A percentile compares a stretch with the other conserved stretches of the same genome.
phyloP scores from a whole-genome alignment of 2,329 filamentous ascomycete species.

The Pseudonectria buxi region DNA sequence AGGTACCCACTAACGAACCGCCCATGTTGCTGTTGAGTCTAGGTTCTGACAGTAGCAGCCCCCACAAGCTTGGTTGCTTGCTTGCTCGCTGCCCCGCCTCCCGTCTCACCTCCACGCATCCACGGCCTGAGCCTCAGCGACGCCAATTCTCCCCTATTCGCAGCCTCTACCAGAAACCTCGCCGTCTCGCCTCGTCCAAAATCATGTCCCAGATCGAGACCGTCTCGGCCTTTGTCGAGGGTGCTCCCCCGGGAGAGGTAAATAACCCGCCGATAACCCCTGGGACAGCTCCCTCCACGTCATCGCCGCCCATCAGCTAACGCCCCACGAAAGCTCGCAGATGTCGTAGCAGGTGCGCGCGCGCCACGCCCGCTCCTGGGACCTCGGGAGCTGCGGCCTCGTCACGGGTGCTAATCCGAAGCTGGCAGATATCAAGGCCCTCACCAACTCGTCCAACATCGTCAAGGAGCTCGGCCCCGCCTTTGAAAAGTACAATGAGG shows the following conservation, averaged over 20 bases:
- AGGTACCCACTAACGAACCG: too few relatives aligned
- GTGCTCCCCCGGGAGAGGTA: conserved; percentile 95
- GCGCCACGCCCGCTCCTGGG: neutral
- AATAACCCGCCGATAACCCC: conserved; percentile 19
- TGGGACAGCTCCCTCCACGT: conserved; percentile 7
- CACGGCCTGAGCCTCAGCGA: neutral
- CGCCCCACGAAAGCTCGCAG: conserved; percentile 56
- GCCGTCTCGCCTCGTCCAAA: conserved; percentile 6
- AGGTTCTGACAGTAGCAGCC: too few relatives aligned
- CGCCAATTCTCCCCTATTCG: conserved; percentile 1
- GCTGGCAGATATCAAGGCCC: conserved; percentile 73
- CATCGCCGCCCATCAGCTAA: conserved; percentile 24
- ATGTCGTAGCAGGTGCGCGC: conserved; percentile 73
- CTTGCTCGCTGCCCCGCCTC: too few relatives aligned
- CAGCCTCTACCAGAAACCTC: neutral
- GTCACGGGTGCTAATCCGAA: conserved; percentile 17
- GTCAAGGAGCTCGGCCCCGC: conserved; percentile 70
- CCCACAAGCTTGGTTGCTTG: neutral
- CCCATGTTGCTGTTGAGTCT: too few relatives aligned
- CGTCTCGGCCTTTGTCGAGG: conserved; percentile 82
- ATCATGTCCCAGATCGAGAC: conserved; percentile 34
- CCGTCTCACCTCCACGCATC: conserved; percentile 9
- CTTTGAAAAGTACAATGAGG: conserved; percentile 92
- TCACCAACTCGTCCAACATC: conserved; percentile 65
- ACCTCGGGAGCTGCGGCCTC: too few relatives aligned